A percentile compares a stretch with the other conserved stretches of the same genome.
phyloP scores from a whole-genome alignment of 495 filamentous ascomycete species.

The Aspergillus affinis region DNA sequence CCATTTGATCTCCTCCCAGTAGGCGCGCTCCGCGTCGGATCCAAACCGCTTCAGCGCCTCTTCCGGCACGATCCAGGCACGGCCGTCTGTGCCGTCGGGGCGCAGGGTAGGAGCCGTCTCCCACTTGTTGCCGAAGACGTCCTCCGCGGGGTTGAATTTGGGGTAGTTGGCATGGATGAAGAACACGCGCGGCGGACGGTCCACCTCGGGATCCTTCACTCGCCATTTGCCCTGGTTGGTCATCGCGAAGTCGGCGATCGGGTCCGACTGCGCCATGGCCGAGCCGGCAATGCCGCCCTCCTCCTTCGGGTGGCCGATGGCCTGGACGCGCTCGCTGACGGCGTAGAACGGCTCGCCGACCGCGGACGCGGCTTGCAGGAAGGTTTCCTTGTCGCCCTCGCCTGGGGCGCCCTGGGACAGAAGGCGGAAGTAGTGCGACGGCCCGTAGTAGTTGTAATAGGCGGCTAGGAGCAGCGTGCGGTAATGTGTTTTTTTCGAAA shows the following conservation, averaged over 20 bases:
- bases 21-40: conserved; percentile 49
- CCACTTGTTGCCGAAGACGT: conserved; percentile 40
- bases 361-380: conserved; percentile 53
- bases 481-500: conserved; percentile 56
- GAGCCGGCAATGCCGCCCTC: conserved; percentile 34
- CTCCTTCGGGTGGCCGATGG: conserved; percentile 37
- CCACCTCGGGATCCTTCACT: conserved; percentile 35
- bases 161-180: conserved; percentile 57
- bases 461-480: conserved; percentile 53
- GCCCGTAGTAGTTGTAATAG: conserved; percentile 66
- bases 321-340: conserved; percentile 45
- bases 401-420: conserved; percentile 56
- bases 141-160: conserved; percentile 53
- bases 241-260: conserved; percentile 42
- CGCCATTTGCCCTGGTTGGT: conserved; percentile 38
- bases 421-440: conserved; percentile 57
- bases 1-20: conserved; percentile 54
- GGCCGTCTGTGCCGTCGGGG: conserved; percentile 36
- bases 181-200: conserved; percentile 37
- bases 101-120: conserved; percentile 42
- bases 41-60: conserved; percentile 45
- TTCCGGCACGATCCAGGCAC: conserved; percentile 42
- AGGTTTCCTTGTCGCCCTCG: conserved; percentile 67
- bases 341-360: conserved; percentile 50
- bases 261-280: conserved; percentile 49